Base-by-base conservation (phyloP, 345 rosid genomes). In the Pistacia vera region DNA sequence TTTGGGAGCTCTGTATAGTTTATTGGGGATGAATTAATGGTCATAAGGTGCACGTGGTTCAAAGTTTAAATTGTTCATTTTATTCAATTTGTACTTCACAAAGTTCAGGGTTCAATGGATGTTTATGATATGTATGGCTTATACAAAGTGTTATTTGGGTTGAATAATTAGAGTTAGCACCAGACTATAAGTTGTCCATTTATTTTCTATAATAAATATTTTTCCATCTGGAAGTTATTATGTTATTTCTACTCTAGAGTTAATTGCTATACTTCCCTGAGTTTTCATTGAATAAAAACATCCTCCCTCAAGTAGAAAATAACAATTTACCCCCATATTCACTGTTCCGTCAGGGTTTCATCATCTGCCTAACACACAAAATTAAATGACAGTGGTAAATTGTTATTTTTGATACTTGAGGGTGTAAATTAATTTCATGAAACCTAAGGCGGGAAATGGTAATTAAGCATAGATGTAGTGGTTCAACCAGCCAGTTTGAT, bases 1-100 rank as follows among this genome's bases (percentile, higher is more conserved):
- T 56, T 70, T 46, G 41, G 46, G 8, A 16, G 61, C 36, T 77
- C 60, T 72, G 78, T 80, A 51, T 73, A 77, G 63, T 68, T 17
- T 65, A 30, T 55, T 73, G 16, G 51, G 58, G 55, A 61, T 75
- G 73, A 64, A 48, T 20, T 28, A 3, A 35, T 63, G 75, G 41
- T 30, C 54, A 41, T 4, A 66, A 66, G 57, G 55, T 41, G 28
- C 56, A 10, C 9, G 18, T 4, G 6, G 51, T 36, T 48, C 52
- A 49, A 20, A 63, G 13, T 64, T 60, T 54, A 33, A 52, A 33
- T 63, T 52, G 11, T 63, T 63, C 69, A 0, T n/a, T 52, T 38
- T 18, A 36, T 74, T 11, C 35, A 63, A 63, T 74, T 63, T 52
- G 49, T 63, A 33, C 46, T 63, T 63, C 38, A 61, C 41, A 60